These are phyloP conservation scores for Kwoniella dejecticola DNA, from an alignment of 768 basidiomycete genomes.

Conservation along the genomic window DNA sequence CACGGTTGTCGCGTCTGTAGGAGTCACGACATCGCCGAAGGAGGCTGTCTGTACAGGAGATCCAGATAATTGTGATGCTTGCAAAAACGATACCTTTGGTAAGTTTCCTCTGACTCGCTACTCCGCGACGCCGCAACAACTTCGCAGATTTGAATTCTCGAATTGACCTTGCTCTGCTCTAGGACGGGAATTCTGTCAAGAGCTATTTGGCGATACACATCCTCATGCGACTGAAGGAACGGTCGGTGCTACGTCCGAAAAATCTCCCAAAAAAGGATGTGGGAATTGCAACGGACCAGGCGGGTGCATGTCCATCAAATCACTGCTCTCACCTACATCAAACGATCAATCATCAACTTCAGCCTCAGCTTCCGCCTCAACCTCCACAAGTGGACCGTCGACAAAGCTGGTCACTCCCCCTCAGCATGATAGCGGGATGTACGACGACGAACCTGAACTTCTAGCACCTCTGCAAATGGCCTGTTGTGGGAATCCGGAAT, in stretches of 20 bases:
- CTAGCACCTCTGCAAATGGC: slow-evolving; percentile 33
- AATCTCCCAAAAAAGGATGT: neutral
- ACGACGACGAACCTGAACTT: slow-evolving; percentile 12
- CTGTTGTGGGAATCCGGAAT: slow-evolving; percentile 35
- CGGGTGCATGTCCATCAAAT: slow-evolving; percentile 36
- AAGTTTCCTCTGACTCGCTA: neutral
- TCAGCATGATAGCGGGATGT: neutral
- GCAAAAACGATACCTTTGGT: slow-evolving; percentile 48
- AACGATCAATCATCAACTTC: neutral
- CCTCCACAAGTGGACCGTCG: slow-evolving; percentile 2
- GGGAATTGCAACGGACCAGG: slow-evolving; percentile 2
- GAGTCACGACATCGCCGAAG: slow-evolving; percentile 5
- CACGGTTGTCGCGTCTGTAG: neutral
- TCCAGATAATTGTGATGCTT: slow-evolving; percentile 49
- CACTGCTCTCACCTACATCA: slow-evolving; percentile 21
- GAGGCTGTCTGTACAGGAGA: slow-evolving; percentile 49
- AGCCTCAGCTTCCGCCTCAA: neutral
- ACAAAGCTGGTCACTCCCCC: slow-evolving; percentile 5
- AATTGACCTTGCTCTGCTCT: neutral
- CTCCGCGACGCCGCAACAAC: too few relatives aligned
- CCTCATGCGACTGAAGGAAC: neutral
- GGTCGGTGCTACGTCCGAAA: neutral
- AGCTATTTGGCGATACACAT: slow-evolving; percentile 30
- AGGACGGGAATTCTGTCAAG: slow-evolving; percentile 49
- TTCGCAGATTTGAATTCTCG: neutral